Conservation (phyloP, 2,329 filamentous ascomycete species). For the Monilinia vaccinii-corymbosi region DNA sequence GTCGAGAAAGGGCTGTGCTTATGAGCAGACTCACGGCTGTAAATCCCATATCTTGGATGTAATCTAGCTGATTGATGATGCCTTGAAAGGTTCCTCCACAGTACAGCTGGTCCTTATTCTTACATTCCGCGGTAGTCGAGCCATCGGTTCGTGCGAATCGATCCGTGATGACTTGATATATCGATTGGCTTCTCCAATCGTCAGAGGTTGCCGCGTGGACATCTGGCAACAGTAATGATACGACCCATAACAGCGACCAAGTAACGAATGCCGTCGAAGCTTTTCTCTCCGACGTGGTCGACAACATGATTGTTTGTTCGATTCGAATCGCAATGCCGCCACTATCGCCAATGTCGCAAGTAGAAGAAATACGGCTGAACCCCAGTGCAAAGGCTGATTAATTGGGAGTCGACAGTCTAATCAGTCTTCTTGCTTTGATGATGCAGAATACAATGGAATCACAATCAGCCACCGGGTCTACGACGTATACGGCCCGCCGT, state of each 20-base stretch:
- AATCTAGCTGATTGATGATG: constrained; percentile 37
- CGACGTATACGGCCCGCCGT: not conserved
- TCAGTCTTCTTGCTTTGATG: not conserved
- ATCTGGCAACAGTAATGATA: not conserved
- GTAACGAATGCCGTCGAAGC: constrained; percentile 12
- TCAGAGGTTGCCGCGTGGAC: constrained; percentile 15
- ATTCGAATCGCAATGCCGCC: not conserved
- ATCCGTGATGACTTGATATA: constrained; percentile 36
- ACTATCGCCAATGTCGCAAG: not conserved
- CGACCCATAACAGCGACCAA: constrained; percentile 4
- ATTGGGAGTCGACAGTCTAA: constrained; percentile 1
- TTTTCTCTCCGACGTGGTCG: constrained; percentile 7
- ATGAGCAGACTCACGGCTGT: constrained; percentile 19
- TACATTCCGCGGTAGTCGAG: constrained; percentile 27
- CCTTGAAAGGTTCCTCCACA: constrained; percentile 40
- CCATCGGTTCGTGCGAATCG: constrained; percentile 32
- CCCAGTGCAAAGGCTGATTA: not conserved
- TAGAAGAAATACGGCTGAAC: constrained; percentile 1
- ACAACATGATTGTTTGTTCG: constrained; percentile 7
- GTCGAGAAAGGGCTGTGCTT: not conserved
- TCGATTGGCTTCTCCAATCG: constrained; percentile 31
- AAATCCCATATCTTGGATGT: constrained; percentile 36
- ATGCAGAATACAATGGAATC: constrained; percentile 1
- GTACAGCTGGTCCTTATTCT: constrained; percentile 28
- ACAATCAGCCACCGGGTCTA: not conserved